Evolutionary conservation across 257 asterid species (phyloP).

Genomic region (Ligustrum vulgare): DNA sequence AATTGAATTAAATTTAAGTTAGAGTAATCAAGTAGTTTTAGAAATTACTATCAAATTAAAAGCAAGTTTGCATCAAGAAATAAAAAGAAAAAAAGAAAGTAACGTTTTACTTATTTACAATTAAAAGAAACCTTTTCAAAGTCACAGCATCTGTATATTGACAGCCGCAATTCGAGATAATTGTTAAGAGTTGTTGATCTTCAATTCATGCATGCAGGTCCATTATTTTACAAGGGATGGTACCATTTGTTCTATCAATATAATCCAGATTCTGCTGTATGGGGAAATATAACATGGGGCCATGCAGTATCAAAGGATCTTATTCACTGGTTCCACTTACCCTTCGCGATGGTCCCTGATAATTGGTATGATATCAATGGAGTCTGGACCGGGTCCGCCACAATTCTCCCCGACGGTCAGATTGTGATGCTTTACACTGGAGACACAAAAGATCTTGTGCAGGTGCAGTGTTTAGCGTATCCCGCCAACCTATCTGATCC

Average conservation of each 20-base stretch:
- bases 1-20: no score
- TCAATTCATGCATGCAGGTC: conserved; percentile 41
- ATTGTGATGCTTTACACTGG: conserved; percentile 78
- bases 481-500: conserved; percentile 81
- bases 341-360: conserved; percentile 74
- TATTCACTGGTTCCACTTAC: conserved; percentile 76
- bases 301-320: conserved; percentile 78
- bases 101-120: no score
- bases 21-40: no score
- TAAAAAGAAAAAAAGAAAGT: no score
- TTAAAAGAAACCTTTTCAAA: no score
- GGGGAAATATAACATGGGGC: conserved; percentile 92
- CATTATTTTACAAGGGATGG: conserved; percentile 80
- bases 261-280: conserved; percentile 79
- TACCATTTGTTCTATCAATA: conserved; percentile 84
- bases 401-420: conserved; percentile 66
- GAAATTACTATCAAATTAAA: no score
- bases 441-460: conserved; percentile 52
- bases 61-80: no score
- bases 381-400: conserved; percentile 93
- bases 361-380: conserved; percentile 71
- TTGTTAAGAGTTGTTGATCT: no score
- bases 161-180: no score
- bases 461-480: conserved; percentile 77
- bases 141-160: no score